phyloP scores from a whole-genome alignment of 768 basidiomycete genomes.

The Boletus reticuloceps region DNA sequence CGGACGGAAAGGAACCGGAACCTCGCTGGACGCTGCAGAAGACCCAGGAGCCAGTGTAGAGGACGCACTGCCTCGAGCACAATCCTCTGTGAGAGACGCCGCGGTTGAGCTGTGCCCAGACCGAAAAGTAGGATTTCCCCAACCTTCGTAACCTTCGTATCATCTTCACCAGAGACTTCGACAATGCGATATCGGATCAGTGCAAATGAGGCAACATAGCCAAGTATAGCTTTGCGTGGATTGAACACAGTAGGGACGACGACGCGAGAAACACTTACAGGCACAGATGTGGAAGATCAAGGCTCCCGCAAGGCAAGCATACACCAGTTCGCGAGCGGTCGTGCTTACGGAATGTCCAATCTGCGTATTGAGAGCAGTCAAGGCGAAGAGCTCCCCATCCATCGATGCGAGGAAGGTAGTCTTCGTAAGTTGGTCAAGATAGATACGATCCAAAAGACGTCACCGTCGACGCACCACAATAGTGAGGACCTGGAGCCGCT shows the following conservation, averaged over 20 bases:
- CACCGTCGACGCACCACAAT: constrained; percentile 21
- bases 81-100: constrained; percentile 10
- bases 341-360: constrained; percentile 6
- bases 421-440: constrained; percentile 9
- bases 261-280: constrained; percentile 13
- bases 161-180: constrained; percentile 16
- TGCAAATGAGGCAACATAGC: constrained; percentile 27
- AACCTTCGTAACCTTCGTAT: constrained; percentile 16
- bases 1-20: neutral
- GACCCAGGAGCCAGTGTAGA: neutral
- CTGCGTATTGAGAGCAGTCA: constrained; percentile 23
- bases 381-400: constrained; percentile 27
- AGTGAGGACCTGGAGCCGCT: constrained; percentile 28
- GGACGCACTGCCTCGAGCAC: constrained; percentile 17
- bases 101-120: constrained; percentile 3
- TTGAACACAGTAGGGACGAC: neutral
- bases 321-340: constrained; percentile 22
- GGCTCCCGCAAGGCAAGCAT: constrained; percentile 30
- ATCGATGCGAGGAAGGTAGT: constrained; percentile 30
- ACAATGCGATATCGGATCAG: constrained; percentile 28
- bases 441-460: neutral
- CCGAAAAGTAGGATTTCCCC: neutral
- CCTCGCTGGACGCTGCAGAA: neutral
- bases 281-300: constrained; percentile 31
- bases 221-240: constrained; percentile 23